phyloP scores from a whole-genome alignment of 768 basidiomycete species.

The Russula foetens region DNA sequence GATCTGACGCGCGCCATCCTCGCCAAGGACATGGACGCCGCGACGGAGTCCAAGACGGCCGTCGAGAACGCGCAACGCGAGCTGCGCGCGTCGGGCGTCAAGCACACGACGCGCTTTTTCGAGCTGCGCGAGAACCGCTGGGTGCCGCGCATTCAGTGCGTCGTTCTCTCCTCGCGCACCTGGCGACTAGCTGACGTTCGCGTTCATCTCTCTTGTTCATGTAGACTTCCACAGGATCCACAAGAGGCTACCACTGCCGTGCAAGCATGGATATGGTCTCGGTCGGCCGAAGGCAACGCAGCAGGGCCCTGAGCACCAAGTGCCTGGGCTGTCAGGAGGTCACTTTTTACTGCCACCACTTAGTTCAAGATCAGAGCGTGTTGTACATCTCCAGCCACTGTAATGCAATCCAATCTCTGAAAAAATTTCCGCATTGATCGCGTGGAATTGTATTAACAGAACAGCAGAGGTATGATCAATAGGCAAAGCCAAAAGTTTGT shows the following conservation, averaged over 20 bases:
- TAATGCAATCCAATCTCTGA: slow-evolving; percentile 10
- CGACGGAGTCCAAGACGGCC: slow-evolving; percentile 79
- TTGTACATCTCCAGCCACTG: slow-evolving; percentile 1
- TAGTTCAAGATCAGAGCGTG: background rate
- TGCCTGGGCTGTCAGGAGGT: too few relatives aligned
- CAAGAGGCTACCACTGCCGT: slow-evolving; percentile 57
- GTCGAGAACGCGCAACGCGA: slow-evolving; percentile 94
- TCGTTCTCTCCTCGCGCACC: slow-evolving; percentile 13
- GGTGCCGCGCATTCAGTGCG: slow-evolving; percentile 71
- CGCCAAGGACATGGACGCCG: slow-evolving; percentile 87
- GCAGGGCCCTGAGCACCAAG: background rate
- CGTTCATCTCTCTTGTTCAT: background rate
- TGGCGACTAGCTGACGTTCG: background rate
- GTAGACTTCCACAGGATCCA: slow-evolving; percentile 65
- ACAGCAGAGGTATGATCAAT: background rate
- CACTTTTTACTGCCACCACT: too few relatives aligned
- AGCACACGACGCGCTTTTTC: slow-evolving; percentile 77
- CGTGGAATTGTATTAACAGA: slow-evolving; percentile 3
- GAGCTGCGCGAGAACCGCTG: slow-evolving; percentile 68
- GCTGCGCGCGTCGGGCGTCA: slow-evolving; percentile 54
- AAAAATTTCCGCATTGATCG: background rate
- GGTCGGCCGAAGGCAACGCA: background rate
- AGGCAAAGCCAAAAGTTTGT: background rate
- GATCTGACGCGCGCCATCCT: slow-evolving; percentile 79
- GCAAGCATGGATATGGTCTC: slow-evolving; percentile 70